Base-by-base conservation (phyloP, 768 basidiomycete genomes). In the Postia placenta region DNA sequence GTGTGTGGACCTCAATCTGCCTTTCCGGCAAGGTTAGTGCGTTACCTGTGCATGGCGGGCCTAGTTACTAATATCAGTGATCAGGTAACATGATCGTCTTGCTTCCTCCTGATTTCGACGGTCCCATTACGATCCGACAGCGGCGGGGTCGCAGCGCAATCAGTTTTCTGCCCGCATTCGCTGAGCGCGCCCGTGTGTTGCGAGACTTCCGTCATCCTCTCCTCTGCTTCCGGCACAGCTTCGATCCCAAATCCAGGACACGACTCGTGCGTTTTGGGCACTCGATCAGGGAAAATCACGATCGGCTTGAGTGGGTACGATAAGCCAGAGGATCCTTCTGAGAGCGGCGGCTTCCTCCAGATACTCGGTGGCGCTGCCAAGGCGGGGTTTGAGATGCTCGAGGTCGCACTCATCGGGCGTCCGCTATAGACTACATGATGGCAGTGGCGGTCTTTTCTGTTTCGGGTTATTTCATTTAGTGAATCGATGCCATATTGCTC, bases 231-330 rank as follows among this genome's bases (percentile, higher is more conserved):
- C 24, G 9, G 5, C 11, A 6, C 45, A 45, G 33, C 7, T 7
- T 33, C 15, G 9, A 7, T 33, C 30, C 15, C 9, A 15, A 33
- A 33, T 33, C 30, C 27, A 12, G 47, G 39, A 4, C 30, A 35
- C 28, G 52, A 58, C 46, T 48, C 42, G 26, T 48, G 42, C 25
- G 30, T 54, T 33, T 48, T 54, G 17, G 45, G 57, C 39, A 54
- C 57, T 17, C 49, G 50, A 3, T 45, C 53, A 28, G 57, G 57
- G 7, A 51, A 52, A 41, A 30, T 58, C 27, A 43, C 43, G 30
- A 35, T 58, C 14, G 57, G 57, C 20, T 46, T 58, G 40, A 56
- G 54, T 30, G 57, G 57, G 19, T 11, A 52, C 26, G 57, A 58
- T 42, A 5, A 7, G 46, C 15, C 22, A 14, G 20, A 28, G 3